Percentiles rank a stretch among this genome's conserved stretches.
Conservation (phyloP, 208 protist genomes). For the Wallacemonas collosoma region DNA sequence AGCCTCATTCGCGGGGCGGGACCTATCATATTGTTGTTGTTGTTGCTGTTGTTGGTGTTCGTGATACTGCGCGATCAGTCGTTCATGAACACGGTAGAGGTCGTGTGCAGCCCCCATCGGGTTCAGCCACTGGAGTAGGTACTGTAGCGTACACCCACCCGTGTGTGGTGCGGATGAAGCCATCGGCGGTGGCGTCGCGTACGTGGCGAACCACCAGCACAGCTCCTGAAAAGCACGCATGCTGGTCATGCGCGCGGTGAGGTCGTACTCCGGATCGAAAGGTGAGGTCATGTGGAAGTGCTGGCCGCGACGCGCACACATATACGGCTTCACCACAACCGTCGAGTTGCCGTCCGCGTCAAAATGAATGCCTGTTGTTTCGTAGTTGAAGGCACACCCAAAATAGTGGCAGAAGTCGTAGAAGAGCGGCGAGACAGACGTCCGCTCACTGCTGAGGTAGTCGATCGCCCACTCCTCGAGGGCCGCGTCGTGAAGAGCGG, state of each 20-base stretch:
- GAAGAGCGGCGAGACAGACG: constrained; percentile 56
- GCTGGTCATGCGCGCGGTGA: constrained; percentile 80
- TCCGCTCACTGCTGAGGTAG: constrained; percentile 39
- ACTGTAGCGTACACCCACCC: constrained; percentile 53
- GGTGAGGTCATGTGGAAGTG: constrained; percentile 85
- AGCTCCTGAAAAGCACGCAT: constrained; percentile 82
- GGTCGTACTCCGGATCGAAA: constrained; percentile 84
- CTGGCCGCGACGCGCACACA: constrained; percentile 75
- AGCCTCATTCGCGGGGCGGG: constrained; percentile 5
- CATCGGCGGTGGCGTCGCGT: constrained; percentile 29
- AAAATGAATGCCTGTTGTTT: constrained; percentile 72
- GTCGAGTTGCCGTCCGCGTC: constrained; percentile 47
- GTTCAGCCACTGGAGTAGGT: constrained; percentile 68
- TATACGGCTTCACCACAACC: constrained; percentile 68
- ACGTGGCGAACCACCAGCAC: constrained; percentile 70
- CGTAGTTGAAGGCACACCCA: constrained; percentile 83
- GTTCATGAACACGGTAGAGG: constrained; percentile 51
- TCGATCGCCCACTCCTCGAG: constrained; percentile 28
- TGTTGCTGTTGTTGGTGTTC: constrained; percentile 18
- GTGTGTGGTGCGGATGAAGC: neutral
- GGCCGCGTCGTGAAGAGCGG: constrained; percentile 15
- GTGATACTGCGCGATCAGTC: constrained; percentile 27
- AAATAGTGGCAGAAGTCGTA: constrained; percentile 89
- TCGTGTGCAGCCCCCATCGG: constrained; percentile 57
- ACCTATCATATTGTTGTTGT: constrained; percentile 16